These are phyloP conservation scores for Cyberlindnera euphorbiae DNA, from an alignment of 805 yeast genomes.

Conservation along the genomic window DNA sequence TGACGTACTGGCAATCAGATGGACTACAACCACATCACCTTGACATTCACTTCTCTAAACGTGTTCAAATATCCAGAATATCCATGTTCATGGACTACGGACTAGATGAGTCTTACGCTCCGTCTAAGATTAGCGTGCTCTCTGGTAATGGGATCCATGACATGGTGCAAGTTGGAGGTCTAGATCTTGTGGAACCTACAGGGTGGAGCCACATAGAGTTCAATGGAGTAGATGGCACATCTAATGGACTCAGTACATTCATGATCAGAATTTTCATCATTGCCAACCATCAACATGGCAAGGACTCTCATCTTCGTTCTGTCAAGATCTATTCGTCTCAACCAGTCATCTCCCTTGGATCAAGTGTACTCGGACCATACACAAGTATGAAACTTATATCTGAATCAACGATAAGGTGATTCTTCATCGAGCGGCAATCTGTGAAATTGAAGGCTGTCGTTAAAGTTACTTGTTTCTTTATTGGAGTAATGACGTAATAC, in stretches of 20 bases:
- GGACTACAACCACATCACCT: constrained; percentile 85
- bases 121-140: constrained; percentile 55
- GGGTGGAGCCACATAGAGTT: constrained; percentile 77
- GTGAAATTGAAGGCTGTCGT: too few species aligned
- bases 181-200: constrained; percentile 56
- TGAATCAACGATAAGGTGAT: constrained; percentile 21
- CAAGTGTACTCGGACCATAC: constrained; percentile 22
- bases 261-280: constrained; percentile 56
- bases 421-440: too few species aligned
- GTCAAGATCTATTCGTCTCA: constrained; percentile 52
- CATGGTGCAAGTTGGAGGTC: constrained; percentile 56
- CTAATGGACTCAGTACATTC: constrained; percentile 60
- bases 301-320: constrained; percentile 86
- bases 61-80: constrained; percentile 62
- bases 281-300: constrained; percentile 91
- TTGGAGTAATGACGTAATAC: too few species aligned
- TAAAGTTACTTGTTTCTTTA: too few species aligned
- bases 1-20: constrained; percentile 90
- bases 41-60: constrained; percentile 73
- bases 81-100: constrained; percentile 66
- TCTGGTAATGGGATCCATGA: constrained; percentile 84
- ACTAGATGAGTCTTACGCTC: constrained; percentile 91
- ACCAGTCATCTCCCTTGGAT: constrained; percentile 24
- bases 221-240: constrained; percentile 26
- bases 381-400: constrained; percentile 21